phyloP scores from a whole-genome alignment of 139 green algal genomes.

The Chlamydomonas eustigma region DNA sequence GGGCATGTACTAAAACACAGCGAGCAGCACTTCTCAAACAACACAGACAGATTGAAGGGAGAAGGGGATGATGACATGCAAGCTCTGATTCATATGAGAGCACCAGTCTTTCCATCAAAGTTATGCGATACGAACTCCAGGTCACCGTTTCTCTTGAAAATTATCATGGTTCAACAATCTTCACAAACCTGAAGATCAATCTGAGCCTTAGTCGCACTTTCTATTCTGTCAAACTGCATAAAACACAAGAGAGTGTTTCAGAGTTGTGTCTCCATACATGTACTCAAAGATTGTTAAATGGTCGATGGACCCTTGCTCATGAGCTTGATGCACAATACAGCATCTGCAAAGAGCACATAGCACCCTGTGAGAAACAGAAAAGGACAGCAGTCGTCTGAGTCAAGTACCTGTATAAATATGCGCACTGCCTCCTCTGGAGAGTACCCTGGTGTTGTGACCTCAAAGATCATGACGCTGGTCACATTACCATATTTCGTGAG shows the following conservation, averaged over 20 bases:
- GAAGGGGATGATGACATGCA: neutral
- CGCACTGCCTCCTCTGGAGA: constrained; percentile 65
- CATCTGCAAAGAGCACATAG: neutral
- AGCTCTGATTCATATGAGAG: neutral
- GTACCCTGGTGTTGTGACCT: constrained; percentile 69
- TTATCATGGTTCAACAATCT: neutral
- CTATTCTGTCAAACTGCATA: constrained; percentile 72
- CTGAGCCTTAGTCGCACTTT: constrained; percentile 7
- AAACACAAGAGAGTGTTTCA: neutral
- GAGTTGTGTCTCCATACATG: neutral
- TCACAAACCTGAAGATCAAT: neutral
- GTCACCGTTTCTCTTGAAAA: neutral
- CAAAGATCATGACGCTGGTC: constrained; percentile 83
- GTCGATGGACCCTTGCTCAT: too few relatives aligned
- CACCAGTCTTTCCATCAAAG: neutral
- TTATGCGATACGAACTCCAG: neutral
- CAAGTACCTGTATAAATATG: constrained; percentile 24
- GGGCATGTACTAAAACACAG: neutral
- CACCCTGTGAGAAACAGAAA: neutral
- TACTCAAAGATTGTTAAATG: neutral
- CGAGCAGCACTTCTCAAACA: neutral
- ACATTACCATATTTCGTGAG: constrained; percentile 86
- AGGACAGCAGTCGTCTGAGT: neutral
- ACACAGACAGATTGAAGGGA: neutral
- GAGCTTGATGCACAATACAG: neutral